Evolutionary conservation across 2,329 filamentous ascomycete genomes (phyloP).

Genomic region (Ophiognomonia clavigignenti-juglandacearum): DNA sequence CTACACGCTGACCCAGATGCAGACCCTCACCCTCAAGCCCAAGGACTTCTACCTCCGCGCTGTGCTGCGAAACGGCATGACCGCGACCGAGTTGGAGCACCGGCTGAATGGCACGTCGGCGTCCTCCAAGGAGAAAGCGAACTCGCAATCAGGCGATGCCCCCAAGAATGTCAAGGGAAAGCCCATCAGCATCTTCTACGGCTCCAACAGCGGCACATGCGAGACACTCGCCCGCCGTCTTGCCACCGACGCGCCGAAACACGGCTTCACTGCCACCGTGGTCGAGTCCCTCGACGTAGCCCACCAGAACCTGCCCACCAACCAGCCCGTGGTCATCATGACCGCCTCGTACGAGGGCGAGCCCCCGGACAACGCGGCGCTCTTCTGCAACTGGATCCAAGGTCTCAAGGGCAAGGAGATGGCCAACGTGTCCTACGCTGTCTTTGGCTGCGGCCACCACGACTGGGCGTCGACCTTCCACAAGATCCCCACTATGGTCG

Average conservation of each 20-base stretch:
- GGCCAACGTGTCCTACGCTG: constrained; percentile 54
- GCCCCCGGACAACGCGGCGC: constrained; percentile 63
- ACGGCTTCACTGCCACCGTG: constrained; percentile 52
- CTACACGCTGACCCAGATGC: constrained; percentile 51
- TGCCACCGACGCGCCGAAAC: constrained; percentile 50
- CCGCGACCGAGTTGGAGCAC: constrained; percentile 41
- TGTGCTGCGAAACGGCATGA: constrained; percentile 55
- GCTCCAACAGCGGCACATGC: constrained; percentile 70
- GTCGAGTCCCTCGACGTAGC: constrained; percentile 57
- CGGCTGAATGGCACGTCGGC: constrained; percentile 31
- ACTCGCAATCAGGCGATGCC: constrained; percentile 27
- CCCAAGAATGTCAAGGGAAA: constrained; percentile 24
- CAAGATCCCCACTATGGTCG: constrained; percentile 56
- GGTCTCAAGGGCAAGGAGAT: constrained; percentile 41
- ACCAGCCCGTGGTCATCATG: constrained; percentile 61
- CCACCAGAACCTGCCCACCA: constrained; percentile 52
- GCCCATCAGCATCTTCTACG: constrained; percentile 60
- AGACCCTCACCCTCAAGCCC: constrained; percentile 58
- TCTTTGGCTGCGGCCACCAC: constrained; percentile 60
- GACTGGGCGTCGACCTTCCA: constrained; percentile 61
- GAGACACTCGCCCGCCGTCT: constrained; percentile 61
- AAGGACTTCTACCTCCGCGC: constrained; percentile 60
- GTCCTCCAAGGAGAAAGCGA: constrained; percentile 47
- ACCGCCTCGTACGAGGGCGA: constrained; percentile 68
- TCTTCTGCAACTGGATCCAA: constrained; percentile 64